phyloP scores from a whole-genome alignment of 1,139 yeast genomes.

The Taiozyma onychis region DNA sequence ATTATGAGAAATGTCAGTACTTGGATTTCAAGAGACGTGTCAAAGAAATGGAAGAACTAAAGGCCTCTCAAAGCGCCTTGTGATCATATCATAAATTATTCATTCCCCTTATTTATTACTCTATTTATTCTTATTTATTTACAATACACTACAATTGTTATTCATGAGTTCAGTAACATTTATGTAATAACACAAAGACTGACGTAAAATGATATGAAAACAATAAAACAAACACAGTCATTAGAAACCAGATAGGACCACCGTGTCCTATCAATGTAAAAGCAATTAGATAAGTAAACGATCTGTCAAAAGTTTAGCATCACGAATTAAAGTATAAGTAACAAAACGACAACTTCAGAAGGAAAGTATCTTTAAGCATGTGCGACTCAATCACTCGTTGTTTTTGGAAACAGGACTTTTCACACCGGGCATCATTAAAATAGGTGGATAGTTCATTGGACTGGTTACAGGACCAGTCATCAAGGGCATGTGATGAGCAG shows the following conservation, averaged over 20 bases:
- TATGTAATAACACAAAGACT: neutral
- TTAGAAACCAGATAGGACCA: neutral
- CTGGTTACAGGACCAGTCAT: neutral
- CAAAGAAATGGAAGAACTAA: slow-evolving; percentile 58
- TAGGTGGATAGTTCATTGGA: neutral
- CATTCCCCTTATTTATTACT: neutral
- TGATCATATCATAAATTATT: neutral
- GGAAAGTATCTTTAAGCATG: neutral
- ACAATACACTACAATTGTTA: neutral
- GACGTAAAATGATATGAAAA: neutral
- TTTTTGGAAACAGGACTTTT: neutral
- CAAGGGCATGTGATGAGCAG: neutral
- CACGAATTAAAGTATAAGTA: neutral
- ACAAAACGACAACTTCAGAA: too few relatives aligned
- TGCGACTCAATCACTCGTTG: neutral
- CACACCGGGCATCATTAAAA: neutral
- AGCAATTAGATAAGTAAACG: neutral
- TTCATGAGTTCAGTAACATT: neutral
- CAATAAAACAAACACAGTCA: neutral
- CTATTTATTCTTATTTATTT: slow-evolving; percentile 2
- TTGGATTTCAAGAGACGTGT: slow-evolving; percentile 80
- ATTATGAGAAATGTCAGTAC: slow-evolving; percentile 83
- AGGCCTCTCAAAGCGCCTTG: slow-evolving; percentile 5
- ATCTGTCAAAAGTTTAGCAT: neutral
- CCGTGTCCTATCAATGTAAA: neutral